Evolutionary conservation across 345 rosid species (phyloP).

Genomic region (Rhodamnia argentea): DNA sequence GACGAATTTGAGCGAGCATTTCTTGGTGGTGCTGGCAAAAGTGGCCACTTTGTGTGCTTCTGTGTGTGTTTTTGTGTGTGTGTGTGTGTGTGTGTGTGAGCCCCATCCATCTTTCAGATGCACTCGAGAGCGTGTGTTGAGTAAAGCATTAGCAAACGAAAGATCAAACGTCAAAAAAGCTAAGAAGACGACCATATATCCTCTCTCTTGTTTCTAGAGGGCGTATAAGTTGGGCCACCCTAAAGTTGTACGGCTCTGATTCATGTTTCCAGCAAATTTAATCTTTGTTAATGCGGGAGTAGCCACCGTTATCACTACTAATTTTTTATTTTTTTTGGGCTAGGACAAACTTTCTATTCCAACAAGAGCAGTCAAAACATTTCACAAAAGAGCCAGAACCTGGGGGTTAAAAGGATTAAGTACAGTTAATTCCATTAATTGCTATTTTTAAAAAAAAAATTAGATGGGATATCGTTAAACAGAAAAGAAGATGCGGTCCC

Average conservation of each 20-base stretch:
- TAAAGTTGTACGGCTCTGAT: neutral
- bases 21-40: neutral
- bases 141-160: neutral
- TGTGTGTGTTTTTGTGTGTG: neutral
- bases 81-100: neutral
- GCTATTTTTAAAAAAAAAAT: neutral
- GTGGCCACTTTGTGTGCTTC: neutral
- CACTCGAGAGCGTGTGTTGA: neutral
- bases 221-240: neutral
- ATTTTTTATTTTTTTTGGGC: too few species aligned
- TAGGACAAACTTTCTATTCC: too few species aligned
- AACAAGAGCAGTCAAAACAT: neutral
- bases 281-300: neutral
- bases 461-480: neutral
- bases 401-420: neutral
- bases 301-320: too few species aligned
- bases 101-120: neutral
- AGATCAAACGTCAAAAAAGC: neutral
- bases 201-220: neutral
- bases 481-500: neutral
- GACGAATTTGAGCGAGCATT: neutral
- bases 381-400: neutral
- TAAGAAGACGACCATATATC: neutral
- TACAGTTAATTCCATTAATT: neutral
- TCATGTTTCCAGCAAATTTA: neutral